These are phyloP conservation scores for Annulohypoxylon moriforme DNA, from an alignment of 495 filamentous ascomycete genomes.

Conservation along the genomic window DNA sequence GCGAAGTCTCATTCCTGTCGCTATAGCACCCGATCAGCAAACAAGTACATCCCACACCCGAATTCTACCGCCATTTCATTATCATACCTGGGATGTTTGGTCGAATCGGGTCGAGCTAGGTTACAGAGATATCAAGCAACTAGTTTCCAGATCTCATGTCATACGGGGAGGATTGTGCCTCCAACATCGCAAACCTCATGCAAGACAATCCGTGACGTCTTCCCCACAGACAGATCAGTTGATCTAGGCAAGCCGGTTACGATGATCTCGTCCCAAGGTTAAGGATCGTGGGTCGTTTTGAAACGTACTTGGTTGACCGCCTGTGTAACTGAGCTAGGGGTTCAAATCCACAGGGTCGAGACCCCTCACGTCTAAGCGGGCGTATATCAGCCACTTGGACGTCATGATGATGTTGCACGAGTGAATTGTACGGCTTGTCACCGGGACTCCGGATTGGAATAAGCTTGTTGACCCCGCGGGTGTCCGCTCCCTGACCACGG, in stretches of 20 bases:
- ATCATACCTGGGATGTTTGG: not conserved
- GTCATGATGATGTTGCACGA: constrained; percentile 14
- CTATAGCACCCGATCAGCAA: constrained; percentile 5
- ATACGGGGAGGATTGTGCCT: not conserved
- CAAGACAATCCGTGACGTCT: not conserved
- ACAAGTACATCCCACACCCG: constrained; percentile 3
- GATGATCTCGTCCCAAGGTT: constrained; percentile 25
- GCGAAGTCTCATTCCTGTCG: constrained; percentile 6
- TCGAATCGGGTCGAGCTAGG: not conserved
- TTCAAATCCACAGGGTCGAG: constrained; percentile 1
- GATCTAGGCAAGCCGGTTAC: constrained; percentile 19
- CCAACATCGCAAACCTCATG: not conserved
- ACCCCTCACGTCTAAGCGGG: constrained; percentile 10
- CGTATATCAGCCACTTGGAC: constrained; percentile 39
- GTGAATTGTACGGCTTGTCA: constrained; percentile 28
- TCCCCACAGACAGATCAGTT: constrained; percentile 14
- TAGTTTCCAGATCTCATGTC: constrained; percentile 12
- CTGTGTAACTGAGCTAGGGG: constrained; percentile 23
- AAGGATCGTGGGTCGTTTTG: constrained; percentile 30
- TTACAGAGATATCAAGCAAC: not conserved
- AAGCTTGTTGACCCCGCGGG: constrained; percentile 31
- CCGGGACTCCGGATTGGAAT: constrained; percentile 22
- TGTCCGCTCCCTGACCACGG: constrained; percentile 22
- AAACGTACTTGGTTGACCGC: constrained; percentile 14
- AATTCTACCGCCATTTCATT: not conserved